Evolutionary conservation across 306 rosid species (phyloP).

Genomic region (Vachellia collinsii): DNA sequence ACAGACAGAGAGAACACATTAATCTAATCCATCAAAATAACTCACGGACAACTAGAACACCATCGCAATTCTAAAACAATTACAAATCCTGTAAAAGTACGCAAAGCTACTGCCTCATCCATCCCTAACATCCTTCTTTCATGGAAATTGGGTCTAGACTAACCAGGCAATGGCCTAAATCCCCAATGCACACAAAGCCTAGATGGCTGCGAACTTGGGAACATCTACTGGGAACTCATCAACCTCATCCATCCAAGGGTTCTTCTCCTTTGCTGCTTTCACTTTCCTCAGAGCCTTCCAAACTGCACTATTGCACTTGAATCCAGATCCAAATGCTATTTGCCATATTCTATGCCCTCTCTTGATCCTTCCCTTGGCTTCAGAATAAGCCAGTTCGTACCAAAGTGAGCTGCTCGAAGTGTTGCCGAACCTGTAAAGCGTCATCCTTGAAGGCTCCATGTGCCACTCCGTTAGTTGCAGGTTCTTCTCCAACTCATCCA

Average conservation of each 20-base stretch:
- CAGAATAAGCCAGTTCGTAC: conserved; percentile 66
- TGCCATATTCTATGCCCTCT: conserved; percentile 70
- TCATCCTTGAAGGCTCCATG: conserved; percentile 77
- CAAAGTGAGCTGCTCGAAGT: conserved; percentile 73
- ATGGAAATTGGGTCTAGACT: neutral
- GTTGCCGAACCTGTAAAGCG: conserved; percentile 67
- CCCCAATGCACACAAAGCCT: neutral
- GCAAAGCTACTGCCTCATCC: too few relatives aligned
- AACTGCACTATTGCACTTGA: conserved; percentile 66
- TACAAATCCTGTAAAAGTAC: neutral
- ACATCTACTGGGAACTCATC: conserved; percentile 59
- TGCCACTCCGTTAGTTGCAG: conserved; percentile 60
- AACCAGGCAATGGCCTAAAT: neutral
- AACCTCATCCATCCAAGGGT: conserved; percentile 68
- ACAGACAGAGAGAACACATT: neutral
- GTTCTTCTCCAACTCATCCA: conserved; percentile 71
- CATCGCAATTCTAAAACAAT: neutral
- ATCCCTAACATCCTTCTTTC: neutral
- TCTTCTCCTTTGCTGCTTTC: conserved; percentile 53
- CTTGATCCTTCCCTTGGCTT: conserved; percentile 61
- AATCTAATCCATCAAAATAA: neutral
- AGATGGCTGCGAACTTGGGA: conserved; percentile 52
- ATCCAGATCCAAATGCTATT: conserved; percentile 71
- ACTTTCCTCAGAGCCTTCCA: conserved; percentile 64
- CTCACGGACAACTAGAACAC: neutral